Evolutionary conservation across 139 green algal species (phyloP), one percentile per base, ranked within the genome.

Genomic region (Pycnococcus provasolii): DNA sequence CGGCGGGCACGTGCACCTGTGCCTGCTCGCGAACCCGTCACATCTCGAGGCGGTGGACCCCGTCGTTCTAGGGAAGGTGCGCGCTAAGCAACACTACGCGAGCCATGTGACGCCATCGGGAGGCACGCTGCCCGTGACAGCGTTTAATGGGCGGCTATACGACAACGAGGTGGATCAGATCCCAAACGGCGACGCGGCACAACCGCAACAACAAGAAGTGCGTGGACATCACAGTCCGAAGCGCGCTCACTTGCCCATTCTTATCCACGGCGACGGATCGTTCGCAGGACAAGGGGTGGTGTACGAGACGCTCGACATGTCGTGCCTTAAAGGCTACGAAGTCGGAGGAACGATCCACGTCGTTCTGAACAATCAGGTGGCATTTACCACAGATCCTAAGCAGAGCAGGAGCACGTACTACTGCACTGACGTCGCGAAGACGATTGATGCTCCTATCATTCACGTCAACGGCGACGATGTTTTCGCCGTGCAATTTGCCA

Each of bases 301-400:
- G 77, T 97, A 91, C 67, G 93, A 99, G 78, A 96, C 90, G 3
- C 84, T 98, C 44, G 89, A 97, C 75, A 95, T 99, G 88, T 85
- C 73, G 40, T 78, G 81, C 4, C 85, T 99, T 67, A 26, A 74
- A 53, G 86, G 85, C 5, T 91, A 81, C 79, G 82, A 53, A 41
- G 86, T 73, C 41, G 87, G 86, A 2, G 86, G 87, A 55, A 87
- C 77, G 2, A 68, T 94, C 9, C 87, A 94, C 54, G 41, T 94
- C 43, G 73, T 92, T 45, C 77, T 91, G 68, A 94, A 94, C 80
- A 94, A 94, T 62, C 86, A 92, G 73, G 77, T 92, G 40, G 87
- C 84, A 15, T 94, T 94, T 71, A 94, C 87, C 3, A 92, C 87
- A 1, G 65, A 75, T 39, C 86, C 87, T 1, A 67, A 62, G 55